These are phyloP conservation scores for Grigorovia yakushimaensis DNA, from an alignment of 805 yeast genomes.

Conservation along the genomic window DNA sequence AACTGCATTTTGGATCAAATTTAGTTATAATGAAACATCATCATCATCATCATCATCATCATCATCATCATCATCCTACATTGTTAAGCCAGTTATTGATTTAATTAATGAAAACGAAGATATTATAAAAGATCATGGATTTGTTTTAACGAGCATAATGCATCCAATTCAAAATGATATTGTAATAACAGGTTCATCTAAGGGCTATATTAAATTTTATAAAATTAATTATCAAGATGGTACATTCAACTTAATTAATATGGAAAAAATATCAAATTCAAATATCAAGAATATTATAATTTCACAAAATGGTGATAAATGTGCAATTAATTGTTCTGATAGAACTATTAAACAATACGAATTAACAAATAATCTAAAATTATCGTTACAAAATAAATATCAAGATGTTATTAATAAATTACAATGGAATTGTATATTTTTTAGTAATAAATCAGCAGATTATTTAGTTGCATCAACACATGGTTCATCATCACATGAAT, in stretches of 20 bases:
- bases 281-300: constrained; percentile 61
- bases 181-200: constrained; percentile 66
- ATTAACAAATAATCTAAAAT: constrained; percentile 28
- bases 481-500: constrained; percentile 73
- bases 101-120: constrained; percentile 11
- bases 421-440: constrained; percentile 78
- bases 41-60: too few species aligned
- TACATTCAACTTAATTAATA: constrained; percentile 31
- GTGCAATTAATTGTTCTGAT: constrained; percentile 73
- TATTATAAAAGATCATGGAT: constrained; percentile 13
- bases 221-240: constrained; percentile 7
- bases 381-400: constrained; percentile 69
- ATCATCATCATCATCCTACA: background rate
- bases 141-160: constrained; percentile 22
- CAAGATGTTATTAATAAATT: constrained; percentile 83
- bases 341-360: constrained; percentile 54
- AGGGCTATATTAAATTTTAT: constrained; percentile 61
- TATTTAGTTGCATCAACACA: constrained; percentile 82
- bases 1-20: constrained; percentile 28
- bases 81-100: constrained; percentile 21
- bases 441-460: constrained; percentile 66
- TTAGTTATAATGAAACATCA: background rate
- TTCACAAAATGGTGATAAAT: constrained; percentile 46
- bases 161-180: constrained; percentile 31
- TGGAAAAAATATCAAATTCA: constrained; percentile 52